Conservation (phyloP, 306 rosid genomes). For the peach (Prunus persica) region DNA sequence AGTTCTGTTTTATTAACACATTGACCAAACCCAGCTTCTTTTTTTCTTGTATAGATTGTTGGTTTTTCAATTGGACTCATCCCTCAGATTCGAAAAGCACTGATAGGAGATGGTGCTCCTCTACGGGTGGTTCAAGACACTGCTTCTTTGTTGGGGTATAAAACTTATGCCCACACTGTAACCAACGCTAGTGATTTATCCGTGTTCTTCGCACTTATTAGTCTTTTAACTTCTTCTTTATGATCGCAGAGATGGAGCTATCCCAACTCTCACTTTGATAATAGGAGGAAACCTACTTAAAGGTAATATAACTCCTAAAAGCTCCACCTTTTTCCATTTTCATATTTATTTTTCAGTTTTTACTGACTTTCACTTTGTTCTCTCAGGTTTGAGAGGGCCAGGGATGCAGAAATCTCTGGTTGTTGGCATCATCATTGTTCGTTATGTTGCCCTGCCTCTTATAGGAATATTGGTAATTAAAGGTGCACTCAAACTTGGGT, state of each 20-base stretch:
- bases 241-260: slow-evolving; percentile 60
- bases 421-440: slow-evolving; percentile 47
- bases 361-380: neutral
- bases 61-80: slow-evolving; percentile 64
- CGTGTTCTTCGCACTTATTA: neutral
- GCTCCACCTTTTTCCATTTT: neutral
- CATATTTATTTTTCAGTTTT: neutral
- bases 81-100: slow-evolving; percentile 38
- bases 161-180: neutral
- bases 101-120: slow-evolving; percentile 69
- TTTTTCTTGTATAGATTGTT: slow-evolving; percentile 37
- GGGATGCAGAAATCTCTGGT: slow-evolving; percentile 38
- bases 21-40: neutral
- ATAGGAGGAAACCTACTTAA: slow-evolving; percentile 79
- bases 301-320: slow-evolving; percentile 31
- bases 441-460: slow-evolving; percentile 59
- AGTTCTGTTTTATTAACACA: neutral
- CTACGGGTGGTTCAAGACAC: slow-evolving; percentile 67
- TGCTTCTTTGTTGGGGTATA: slow-evolving; percentile 64
- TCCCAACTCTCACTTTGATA: slow-evolving; percentile 68
- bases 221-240: neutral
- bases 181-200: neutral
- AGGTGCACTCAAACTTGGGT: slow-evolving; percentile 55
- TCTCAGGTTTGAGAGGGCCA: slow-evolving; percentile 63
- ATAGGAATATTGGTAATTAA: slow-evolving; percentile 50